Evolutionary conservation across 2,329 filamentous ascomycete genomes (phyloP), one percentile per base, ranked within the genome.

Genomic region (Diaporthe batatas): DNA sequence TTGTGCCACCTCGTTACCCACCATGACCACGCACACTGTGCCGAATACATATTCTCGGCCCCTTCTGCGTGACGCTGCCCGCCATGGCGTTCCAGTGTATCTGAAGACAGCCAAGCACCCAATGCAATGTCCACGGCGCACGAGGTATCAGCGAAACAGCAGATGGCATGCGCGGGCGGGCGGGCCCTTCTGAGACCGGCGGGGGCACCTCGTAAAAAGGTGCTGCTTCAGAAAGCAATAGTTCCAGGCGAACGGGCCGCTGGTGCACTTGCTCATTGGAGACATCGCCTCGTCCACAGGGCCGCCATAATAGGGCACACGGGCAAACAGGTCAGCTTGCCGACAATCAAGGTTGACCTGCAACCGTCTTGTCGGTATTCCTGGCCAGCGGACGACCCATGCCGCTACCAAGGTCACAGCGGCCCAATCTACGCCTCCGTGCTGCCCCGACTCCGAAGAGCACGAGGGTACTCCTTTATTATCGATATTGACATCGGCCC

Each of bases 181-280:
- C 32, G 49, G 58, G 53, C 68, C 25, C 49, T 42, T 34, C 47
- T 70, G 55, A 42, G 68, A 44, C 42, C 21, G 23, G 55, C 34
- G 42, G 25, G 36, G 23, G 29, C 25, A 42, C 55, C 47, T 62
- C 44, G 34, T 53, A 59, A 70, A 65, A 59, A 53, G 32, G 47
- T 36, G 47, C 25, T 58, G 62, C 70, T 68, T 68, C 70, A 59
- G 62, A 68, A 59, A 51, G 29, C 62, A 47, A 25, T 59, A 59
- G 42, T 23, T 16, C 23, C 34, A 36, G 42, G 51, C 53, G 36
- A 25, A 18, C 21, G 54, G 54, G 53, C 42, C 36, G 49, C 21
- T 51, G 57, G 12, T 64, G 68, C 54, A 29, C n/a, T 59, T 42
- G n/a, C 51, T 21, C 23, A 18, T 39, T 36, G 39, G 39, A 42